A percentile compares a stretch with the other conserved stretches of the same genome.
Evolutionary conservation across 2,329 filamentous ascomycete species (phyloP).

Genomic region (Epichloe scottii): DNA sequence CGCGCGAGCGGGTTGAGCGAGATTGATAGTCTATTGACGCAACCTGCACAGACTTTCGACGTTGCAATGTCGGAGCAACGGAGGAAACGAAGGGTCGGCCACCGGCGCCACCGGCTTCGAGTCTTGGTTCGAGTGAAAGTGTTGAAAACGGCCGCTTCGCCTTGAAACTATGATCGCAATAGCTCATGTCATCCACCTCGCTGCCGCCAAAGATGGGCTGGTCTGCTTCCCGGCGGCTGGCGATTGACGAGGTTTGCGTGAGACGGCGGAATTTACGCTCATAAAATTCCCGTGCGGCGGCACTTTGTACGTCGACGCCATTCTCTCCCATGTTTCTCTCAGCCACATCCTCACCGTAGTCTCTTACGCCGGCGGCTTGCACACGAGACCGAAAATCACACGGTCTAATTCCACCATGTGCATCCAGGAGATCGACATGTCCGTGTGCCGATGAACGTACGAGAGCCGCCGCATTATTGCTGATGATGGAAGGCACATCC

Average conservation of each 20-base stretch:
- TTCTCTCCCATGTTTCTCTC: conserved; percentile 39
- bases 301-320: conserved; percentile 17
- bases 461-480: background rate
- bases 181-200: background rate
- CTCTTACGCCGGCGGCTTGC: conserved; percentile 32
- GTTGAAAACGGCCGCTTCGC: background rate
- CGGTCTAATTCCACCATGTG: conserved; percentile 26
- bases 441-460: background rate
- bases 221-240: conserved; percentile 2
- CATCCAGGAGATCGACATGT: conserved; percentile 14
- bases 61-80: background rate
- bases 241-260: conserved; percentile 1
- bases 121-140: background rate
- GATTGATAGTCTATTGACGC: background rate
- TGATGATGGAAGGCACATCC: background rate
- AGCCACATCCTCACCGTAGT: conserved; percentile 49
- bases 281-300: conserved; percentile 22
- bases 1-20: background rate
- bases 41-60: background rate
- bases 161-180: background rate
- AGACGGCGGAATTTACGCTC: background rate
- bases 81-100: background rate
- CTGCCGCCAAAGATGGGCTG: background rate
- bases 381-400: conserved; percentile 33
- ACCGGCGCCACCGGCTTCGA: background rate